Conservation (phyloP, 2,329 filamentous ascomycete genomes). For the Venturiaceae sp. region DNA sequence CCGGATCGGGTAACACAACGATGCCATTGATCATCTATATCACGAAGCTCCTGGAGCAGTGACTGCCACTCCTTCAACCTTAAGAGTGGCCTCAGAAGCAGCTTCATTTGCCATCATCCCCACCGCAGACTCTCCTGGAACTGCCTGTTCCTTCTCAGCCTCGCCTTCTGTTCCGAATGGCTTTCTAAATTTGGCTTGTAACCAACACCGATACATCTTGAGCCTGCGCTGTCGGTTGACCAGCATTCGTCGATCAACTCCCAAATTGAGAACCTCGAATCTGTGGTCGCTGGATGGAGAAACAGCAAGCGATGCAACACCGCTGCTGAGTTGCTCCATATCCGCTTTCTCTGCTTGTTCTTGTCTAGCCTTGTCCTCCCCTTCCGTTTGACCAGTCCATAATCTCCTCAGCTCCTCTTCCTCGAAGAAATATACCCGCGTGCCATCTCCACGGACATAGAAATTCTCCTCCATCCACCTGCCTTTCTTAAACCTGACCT, state of each 20-base stretch:
- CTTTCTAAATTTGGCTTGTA: constrained; percentile 75
- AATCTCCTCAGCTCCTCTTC: constrained; percentile 70
- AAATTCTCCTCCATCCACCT: constrained; percentile 95
- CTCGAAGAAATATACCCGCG: constrained; percentile 95
- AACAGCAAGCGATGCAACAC: constrained; percentile 22
- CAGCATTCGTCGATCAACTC: constrained; percentile 76
- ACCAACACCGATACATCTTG: constrained; percentile 99
- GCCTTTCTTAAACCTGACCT: constrained; percentile 94
- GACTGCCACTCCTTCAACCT: background rate
- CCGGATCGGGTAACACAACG: too few relatives aligned
- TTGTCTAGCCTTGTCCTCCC: background rate
- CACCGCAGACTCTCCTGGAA: background rate
- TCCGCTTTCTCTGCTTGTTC: constrained; percentile 2
- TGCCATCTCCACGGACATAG: constrained; percentile 91
- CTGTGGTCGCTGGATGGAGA: constrained; percentile 11
- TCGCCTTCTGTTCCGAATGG: constrained; percentile 13
- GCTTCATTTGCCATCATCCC: constrained; percentile 3
- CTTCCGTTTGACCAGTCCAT: constrained; percentile 50
- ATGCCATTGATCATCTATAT: too few relatives aligned
- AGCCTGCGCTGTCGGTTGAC: constrained; percentile 84
- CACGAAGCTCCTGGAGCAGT: background rate
- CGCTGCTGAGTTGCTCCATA: constrained; percentile 8
- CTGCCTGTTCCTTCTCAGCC: background rate
- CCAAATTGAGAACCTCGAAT: constrained; percentile 68
- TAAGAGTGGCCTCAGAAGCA: background rate